Conservation (phyloP, 129 eudicot genomes). For the Saussurea involucrata region DNA sequence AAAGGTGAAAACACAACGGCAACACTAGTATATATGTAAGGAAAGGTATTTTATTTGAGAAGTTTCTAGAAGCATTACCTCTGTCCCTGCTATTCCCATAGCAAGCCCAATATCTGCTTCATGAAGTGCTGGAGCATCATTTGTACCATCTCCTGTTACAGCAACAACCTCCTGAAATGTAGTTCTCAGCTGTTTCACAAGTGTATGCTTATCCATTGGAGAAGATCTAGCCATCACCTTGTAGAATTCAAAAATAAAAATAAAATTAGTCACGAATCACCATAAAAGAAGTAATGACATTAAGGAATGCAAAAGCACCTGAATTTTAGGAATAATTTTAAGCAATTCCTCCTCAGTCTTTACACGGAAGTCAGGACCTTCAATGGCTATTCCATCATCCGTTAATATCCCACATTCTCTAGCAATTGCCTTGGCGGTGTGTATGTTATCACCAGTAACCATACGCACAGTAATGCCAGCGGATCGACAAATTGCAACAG, state of each 20-base stretch:
- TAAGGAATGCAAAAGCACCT: constrained; percentile 43
- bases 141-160: constrained; percentile 97
- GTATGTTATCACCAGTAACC: constrained; percentile 94
- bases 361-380: constrained; percentile 84
- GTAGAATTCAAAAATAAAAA: background rate
- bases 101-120: constrained; percentile 99
- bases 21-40: background rate
- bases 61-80: constrained; percentile 40
- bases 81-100: constrained; percentile 97
- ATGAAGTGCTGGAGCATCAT: constrained; percentile 98
- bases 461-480: constrained; percentile 87
- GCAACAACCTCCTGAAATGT: constrained; percentile 90
- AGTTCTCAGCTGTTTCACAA: constrained; percentile 75
- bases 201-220: constrained; percentile 93
- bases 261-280: background rate
- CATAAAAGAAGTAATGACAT: constrained; percentile 1
- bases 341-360: constrained; percentile 68
- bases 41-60: background rate
- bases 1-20: background rate
- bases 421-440: constrained; percentile 94
- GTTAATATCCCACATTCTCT: constrained; percentile 93
- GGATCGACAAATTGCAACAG: constrained; percentile 85
- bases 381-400: constrained; percentile 86
- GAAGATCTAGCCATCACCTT: constrained; percentile 99
- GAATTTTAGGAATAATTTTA: constrained; percentile 75